phyloP scores from a whole-genome alignment of 108 stramenopile species.

The Aurantiochytrium sp. region DNA sequence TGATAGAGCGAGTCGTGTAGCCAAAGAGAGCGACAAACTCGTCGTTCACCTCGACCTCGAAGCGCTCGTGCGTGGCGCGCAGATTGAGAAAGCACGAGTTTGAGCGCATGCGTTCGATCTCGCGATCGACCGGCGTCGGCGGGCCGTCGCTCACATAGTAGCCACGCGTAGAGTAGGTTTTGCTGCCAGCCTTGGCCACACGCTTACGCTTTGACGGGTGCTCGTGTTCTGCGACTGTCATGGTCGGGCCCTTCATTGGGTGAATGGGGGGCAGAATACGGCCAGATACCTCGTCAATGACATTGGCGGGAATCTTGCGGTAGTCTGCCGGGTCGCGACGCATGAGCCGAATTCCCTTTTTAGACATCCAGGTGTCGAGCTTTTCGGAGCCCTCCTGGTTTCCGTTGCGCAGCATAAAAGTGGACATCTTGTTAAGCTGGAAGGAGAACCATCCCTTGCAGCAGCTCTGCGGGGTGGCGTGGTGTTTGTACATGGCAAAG shows the following conservation, averaged over 20 bases:
- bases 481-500: constrained; percentile 21
- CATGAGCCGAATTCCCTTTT: not conserved
- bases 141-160: not conserved
- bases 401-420: constrained; percentile 7
- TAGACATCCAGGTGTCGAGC: not conserved
- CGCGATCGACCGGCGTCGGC: not conserved
- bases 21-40: constrained; percentile 1
- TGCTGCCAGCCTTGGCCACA: not conserved
- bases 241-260: not conserved
- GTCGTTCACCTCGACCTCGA: constrained; percentile 16
- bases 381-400: not conserved
- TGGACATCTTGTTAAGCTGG: constrained; percentile 9
- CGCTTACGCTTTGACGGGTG: not conserved
- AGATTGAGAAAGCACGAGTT: not conserved
- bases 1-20: not conserved
- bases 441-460: not conserved
- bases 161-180: not conserved
- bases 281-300: not conserved
- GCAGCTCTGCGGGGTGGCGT: not conserved
- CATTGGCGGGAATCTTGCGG: constrained; percentile 1
- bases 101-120: not conserved
- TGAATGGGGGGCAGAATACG: not conserved
- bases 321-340: not conserved
- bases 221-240: not conserved
- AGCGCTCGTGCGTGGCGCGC: not conserved